Percentiles rank a stretch among this genome's conserved stretches.
These are phyloP conservation scores for Solanum chilense DNA, from an alignment of 257 asterid genomes.

Conservation along the genomic window DNA sequence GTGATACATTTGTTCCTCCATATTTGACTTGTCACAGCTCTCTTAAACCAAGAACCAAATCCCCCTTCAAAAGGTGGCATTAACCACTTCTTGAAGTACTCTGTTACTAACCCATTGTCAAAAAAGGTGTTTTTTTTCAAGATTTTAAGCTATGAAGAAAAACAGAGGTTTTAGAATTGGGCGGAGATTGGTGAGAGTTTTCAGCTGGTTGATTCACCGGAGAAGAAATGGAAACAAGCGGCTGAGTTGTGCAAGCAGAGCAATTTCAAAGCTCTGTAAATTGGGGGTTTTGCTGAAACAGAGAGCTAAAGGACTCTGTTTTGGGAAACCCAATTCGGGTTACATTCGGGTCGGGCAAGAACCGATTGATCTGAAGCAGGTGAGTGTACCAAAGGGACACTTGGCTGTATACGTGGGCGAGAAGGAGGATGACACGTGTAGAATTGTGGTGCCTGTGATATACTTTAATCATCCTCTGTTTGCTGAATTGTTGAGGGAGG, in stretches of 20 bases:
- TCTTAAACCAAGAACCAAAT: background rate
- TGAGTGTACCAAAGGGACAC: slow-evolving; percentile 42
- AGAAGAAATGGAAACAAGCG: slow-evolving; percentile 5
- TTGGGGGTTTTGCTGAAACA: slow-evolving; percentile 18
- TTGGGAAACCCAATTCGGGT: slow-evolving; percentile 6
- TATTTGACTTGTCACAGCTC: background rate
- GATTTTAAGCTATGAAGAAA: slow-evolving; percentile 18
- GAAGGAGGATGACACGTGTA: slow-evolving; percentile 29
- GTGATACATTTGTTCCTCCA: background rate
- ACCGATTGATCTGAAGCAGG: background rate
- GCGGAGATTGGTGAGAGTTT: slow-evolving; percentile 20
- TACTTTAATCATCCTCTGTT: slow-evolving; percentile 60
- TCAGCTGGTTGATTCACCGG: slow-evolving; percentile 23
- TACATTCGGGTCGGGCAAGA: slow-evolving; percentile 26
- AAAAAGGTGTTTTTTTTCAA: background rate
- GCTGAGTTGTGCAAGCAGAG: slow-evolving; percentile 7
- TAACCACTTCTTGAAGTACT: background rate
- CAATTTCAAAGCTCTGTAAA: slow-evolving; percentile 19
- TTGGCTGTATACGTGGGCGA: slow-evolving; percentile 62
- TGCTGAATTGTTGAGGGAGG: slow-evolving; percentile 35
- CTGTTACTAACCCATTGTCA: background rate
- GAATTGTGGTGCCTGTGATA: slow-evolving; percentile 59
- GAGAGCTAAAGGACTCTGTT: slow-evolving; percentile 9
- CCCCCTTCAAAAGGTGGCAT: background rate
- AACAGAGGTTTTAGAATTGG: slow-evolving; percentile 37